Evolutionary conservation across 2,329 filamentous ascomycete species (phyloP), one percentile per base, ranked within the genome.

Genomic region (Akanthomyces muscarius): DNA sequence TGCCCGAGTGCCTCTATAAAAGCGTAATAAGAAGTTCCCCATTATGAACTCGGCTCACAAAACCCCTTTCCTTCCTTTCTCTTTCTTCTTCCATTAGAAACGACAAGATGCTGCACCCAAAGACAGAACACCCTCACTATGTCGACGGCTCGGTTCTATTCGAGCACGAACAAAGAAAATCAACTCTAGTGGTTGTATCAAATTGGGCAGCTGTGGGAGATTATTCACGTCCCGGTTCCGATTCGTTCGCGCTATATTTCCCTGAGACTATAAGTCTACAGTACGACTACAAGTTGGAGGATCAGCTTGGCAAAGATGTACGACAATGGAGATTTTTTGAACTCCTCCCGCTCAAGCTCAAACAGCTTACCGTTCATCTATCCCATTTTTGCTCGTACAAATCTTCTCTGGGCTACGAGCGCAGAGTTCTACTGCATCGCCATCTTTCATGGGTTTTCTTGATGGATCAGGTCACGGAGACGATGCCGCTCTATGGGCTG

Each of bases 321-420:
- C 42, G 3, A n/a, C 6, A 36, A 11, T 63, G 53, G 41, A 2
- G n/a, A 5, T 63, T 78, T 11, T 73, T 93, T 33, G 85, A 16
- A 8, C 48, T 38, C 1, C 42, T 64, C 5, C 86, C 52, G 14
- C 42, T 30, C 13, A 48, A 63, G 23, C 21, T 57, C 8, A 4
- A 14, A 1, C 61, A 57, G 45, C 53, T 63, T 8, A 21, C 61
- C 28, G 25, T 58, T 5, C 42, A 57, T 41, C 41, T 63, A 5
- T 58, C 61, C 2, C 61, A 42, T 18, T 45, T 63, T 30, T 63
- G 61, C 52, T 58, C 61, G 5, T 44, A 41, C 36, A 30, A 38
- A 14, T 16, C 41, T 3, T 5, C 14, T 10, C n/a, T 63, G 16
- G 30, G 30, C 52, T 63, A 63, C n/a, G 61, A 63, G 41, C 36